Evolutionary conservation across 495 filamentous ascomycete species (phyloP).

Genomic region (Annulohypoxylon nitens): DNA sequence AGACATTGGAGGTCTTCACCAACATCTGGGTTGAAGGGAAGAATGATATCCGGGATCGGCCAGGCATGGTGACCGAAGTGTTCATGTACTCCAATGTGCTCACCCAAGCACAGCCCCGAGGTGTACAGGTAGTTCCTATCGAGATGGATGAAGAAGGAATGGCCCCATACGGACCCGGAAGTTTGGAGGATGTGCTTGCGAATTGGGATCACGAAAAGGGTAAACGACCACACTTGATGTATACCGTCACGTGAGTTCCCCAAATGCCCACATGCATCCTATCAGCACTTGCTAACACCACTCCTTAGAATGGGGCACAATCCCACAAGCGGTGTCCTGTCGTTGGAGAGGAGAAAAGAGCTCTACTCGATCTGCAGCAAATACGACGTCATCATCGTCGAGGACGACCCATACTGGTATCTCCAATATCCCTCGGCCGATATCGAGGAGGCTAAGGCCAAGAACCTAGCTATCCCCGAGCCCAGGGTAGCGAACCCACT

Average conservation of each 20-base stretch:
- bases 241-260: slow-evolving; percentile 85
- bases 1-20: slow-evolving; percentile 77
- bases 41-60: slow-evolving; percentile 73
- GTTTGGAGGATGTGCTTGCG: slow-evolving; percentile 80
- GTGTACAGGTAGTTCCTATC: slow-evolving; percentile 77
- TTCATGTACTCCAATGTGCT: slow-evolving; percentile 84
- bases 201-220: slow-evolving; percentile 84
- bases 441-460: slow-evolving; percentile 62
- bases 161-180: slow-evolving; percentile 72
- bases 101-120: slow-evolving; percentile 73
- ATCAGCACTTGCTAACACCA: slow-evolving; percentile 13
- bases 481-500: slow-evolving; percentile 40
- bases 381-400: slow-evolving; percentile 92
- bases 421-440: slow-evolving; percentile 84
- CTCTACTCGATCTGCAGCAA: slow-evolving; percentile 84
- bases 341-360: slow-evolving; percentile 76
- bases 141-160: slow-evolving; percentile 84
- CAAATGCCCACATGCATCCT: background rate
- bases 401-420: slow-evolving; percentile 98
- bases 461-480: slow-evolving; percentile 45
- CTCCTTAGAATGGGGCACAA: slow-evolving; percentile 84
- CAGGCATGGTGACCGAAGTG: slow-evolving; percentile 80
- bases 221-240: slow-evolving; percentile 84
- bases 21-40: slow-evolving; percentile 78
- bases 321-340: slow-evolving; percentile 81